Evolutionary conservation across 1,139 yeast genomes (phyloP), one percentile per base, ranked within the genome.

Genomic region (Blastobotrys proliferans): DNA sequence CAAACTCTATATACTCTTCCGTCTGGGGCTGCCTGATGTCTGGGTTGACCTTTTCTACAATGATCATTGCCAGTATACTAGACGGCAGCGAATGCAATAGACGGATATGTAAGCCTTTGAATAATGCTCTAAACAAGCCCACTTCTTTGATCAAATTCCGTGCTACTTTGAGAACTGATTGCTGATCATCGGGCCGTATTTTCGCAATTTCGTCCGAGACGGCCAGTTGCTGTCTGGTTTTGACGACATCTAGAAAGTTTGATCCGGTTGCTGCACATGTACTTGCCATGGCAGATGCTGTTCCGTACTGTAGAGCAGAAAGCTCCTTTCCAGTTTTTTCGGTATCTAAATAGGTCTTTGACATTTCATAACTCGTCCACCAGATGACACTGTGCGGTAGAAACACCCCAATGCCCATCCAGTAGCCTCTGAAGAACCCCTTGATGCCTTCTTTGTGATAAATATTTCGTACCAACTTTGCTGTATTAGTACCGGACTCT

Each of bases 181-280:
- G 50, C 21, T 53, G 55, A 45, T 68, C 72, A 34, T 63, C 65
- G 0, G 72, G 72, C 21, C 72, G 57, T 35, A 68, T 38, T n/a
- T 49, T 43, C 2, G 62, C 50, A 33, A 68, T 62, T 44, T 68
- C 72, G 5, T 63, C 65, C 1, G 72, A 61, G 25, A 59, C 62
- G 1, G 72, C 70, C 34, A 68, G 58, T 55, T 69, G 73, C 54
- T 68, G 73, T 11, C 73, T 56, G 8, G 73, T 69, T 48, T 69
- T 69, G 34, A 69, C 62, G 14, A 69, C 64, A 47, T 69, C 73
- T 18, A 69, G 53, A 35, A 67, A 66, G 47, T 69, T 69, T 22
- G 72, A 66, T 11, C 57, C 58, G 3, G 63, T 50, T n/a, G 68
- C 63, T 0, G 72, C 69, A 4, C 60, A 47, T 0, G 63, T 48